A percentile compares a stretch with the other conserved stretches of the same genome.
These are phyloP conservation scores for Deuterostichococcus epilithicus DNA, from an alignment of 139 green algal genomes.

Conservation along the genomic window DNA sequence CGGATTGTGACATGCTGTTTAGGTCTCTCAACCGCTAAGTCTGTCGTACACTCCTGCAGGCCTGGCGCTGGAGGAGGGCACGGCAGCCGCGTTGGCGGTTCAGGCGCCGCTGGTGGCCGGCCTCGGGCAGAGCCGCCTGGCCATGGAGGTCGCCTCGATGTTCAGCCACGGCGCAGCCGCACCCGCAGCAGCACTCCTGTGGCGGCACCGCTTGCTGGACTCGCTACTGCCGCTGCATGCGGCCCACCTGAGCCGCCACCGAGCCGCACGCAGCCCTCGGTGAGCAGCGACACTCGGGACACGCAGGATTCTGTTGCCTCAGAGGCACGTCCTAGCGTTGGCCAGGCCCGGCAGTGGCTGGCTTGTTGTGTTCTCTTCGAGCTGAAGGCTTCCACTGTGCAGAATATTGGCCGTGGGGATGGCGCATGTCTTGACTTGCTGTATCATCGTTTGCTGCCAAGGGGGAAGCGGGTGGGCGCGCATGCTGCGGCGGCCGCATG, in stretches of 20 bases:
- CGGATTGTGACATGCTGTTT: too few species aligned
- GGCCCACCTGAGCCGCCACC: neutral
- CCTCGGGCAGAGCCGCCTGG: constrained; percentile 18
- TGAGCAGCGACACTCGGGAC: too few species aligned
- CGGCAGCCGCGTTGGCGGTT: constrained; percentile 6
- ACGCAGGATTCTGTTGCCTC: neutral
- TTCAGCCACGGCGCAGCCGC: constrained; percentile 29
- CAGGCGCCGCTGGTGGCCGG: neutral
- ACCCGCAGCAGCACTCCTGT: constrained; percentile 32
- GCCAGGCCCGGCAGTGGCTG: neutral
- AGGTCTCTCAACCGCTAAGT: neutral
- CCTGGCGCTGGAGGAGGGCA: constrained; percentile 21
- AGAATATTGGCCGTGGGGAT: neutral
- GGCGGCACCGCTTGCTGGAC: constrained; percentile 32
- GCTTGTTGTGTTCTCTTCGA: neutral
- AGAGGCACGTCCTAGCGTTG: neutral
- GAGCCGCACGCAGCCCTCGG: neutral
- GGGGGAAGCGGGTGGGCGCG: too few species aligned
- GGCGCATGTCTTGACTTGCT: neutral
- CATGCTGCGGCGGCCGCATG: too few species aligned
- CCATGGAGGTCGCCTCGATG: constrained; percentile 37
- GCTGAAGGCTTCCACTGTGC: neutral
- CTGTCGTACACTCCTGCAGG: neutral
- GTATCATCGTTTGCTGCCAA: neutral
- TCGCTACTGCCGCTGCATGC: constrained; percentile 35